These are phyloP conservation scores for Paracorniculantispora psalliotae DNA, from an alignment of 2,329 filamentous ascomycete species.

Conservation along the genomic window DNA sequence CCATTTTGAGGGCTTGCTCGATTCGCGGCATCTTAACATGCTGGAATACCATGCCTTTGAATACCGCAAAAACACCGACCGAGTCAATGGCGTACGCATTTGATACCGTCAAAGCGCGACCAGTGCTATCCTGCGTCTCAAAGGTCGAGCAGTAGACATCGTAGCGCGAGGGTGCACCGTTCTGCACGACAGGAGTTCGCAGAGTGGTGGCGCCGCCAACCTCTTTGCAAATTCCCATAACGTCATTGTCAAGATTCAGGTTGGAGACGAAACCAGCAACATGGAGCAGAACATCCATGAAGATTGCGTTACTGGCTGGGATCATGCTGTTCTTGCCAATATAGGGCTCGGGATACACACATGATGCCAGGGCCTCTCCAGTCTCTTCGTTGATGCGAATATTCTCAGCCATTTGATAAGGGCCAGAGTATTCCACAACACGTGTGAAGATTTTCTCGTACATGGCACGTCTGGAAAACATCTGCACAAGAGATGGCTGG, in stretches of 20 bases:
- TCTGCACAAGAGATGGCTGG: neutral
- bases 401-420: neutral
- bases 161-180: conserved; percentile 18
- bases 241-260: conserved; percentile 20
- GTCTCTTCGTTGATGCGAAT: neutral
- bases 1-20: neutral
- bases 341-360: conserved; percentile 15
- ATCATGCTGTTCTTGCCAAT: conserved; percentile 3
- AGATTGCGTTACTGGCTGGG: conserved; percentile 19
- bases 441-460: neutral
- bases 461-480: neutral
- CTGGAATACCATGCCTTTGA: conserved; percentile 27
- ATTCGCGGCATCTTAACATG: conserved; percentile 18
- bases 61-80: conserved; percentile 19
- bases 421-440: neutral
- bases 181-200: conserved; percentile 20
- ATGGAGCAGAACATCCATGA: conserved; percentile 28
- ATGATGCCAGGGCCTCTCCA: neutral
- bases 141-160: conserved; percentile 21
- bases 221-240: conserved; percentile 24
- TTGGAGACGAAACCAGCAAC: conserved; percentile 29
- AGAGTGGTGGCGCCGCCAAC: conserved; percentile 15
- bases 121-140: conserved; percentile 21
- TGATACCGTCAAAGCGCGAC: conserved; percentile 20
- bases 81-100: conserved; percentile 23